A percentile compares a stretch with the other conserved stretches of the same genome.
phyloP scores from a whole-genome alignment of 2,329 filamentous ascomycete species.

The Fonsecaea multimorphosa region DNA sequence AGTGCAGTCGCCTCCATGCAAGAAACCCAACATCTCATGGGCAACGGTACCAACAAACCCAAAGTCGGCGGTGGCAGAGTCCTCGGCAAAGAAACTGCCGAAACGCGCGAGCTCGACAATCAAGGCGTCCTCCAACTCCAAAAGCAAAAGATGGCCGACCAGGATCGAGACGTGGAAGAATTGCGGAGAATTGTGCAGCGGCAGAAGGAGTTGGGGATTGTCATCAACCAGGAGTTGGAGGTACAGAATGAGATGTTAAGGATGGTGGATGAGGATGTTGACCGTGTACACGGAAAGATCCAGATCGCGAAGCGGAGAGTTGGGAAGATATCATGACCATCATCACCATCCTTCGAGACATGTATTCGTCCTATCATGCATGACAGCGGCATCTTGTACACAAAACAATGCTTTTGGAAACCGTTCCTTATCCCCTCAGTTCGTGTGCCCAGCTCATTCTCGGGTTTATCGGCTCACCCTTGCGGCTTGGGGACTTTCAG shows the following conservation, averaged over 20 bases:
- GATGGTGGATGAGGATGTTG: constrained; percentile 64
- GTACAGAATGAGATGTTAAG: constrained; percentile 67
- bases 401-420: constrained; percentile 10
- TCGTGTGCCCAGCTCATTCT: neutral
- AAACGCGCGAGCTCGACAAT: constrained; percentile 68
- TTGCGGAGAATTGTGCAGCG: constrained; percentile 63
- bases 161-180: constrained; percentile 65
- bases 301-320: constrained; percentile 56
- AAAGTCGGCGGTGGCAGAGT: constrained; percentile 57
- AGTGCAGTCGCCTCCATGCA: constrained; percentile 54
- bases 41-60: constrained; percentile 35
- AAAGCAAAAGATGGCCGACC: constrained; percentile 65
- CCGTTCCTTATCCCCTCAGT: neutral
- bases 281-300: constrained; percentile 54
- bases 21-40: constrained; percentile 53
- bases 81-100: constrained; percentile 63
- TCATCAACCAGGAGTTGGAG: constrained; percentile 67
- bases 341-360: neutral
- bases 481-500: constrained; percentile 13
- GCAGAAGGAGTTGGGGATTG: constrained; percentile 67
- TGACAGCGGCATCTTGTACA: neutral
- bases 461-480: neutral
- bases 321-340: constrained; percentile 52
- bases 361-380: neutral
- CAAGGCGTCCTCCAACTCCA: constrained; percentile 68